Evolutionary conservation across 192 early-diverging fungal species (phyloP).

Genomic region (Entomortierella lignicola): DNA sequence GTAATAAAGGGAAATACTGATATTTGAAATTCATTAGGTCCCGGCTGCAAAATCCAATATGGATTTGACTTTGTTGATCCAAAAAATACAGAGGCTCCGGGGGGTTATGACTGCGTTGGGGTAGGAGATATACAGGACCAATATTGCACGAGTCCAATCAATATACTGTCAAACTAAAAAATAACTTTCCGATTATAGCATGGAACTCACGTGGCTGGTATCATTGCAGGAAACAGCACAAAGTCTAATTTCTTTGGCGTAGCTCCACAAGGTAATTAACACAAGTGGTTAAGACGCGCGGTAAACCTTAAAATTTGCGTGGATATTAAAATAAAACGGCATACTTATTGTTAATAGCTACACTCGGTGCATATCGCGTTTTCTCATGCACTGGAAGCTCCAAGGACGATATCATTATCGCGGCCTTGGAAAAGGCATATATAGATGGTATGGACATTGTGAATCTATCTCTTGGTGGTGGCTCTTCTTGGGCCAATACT

Average conservation of each 20-base stretch:
- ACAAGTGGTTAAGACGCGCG: too few species aligned
- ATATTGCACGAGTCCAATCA: too few species aligned
- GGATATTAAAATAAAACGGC: too few species aligned
- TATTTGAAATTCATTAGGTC: constrained; percentile 1
- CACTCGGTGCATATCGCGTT: constrained; percentile 81
- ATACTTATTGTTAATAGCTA: constrained; percentile 44
- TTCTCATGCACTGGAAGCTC: constrained; percentile 80
- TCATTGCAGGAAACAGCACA: constrained; percentile 73
- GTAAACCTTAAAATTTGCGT: too few species aligned
- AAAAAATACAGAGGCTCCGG: neutral
- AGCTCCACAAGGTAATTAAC: constrained; percentile 75
- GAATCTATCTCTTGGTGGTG: constrained; percentile 86
- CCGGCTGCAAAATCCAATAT: constrained; percentile 67
- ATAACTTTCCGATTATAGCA: constrained; percentile 26
- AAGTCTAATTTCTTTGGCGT: constrained; percentile 73
- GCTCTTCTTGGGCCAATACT: constrained; percentile 67
- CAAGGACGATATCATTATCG: constrained; percentile 78
- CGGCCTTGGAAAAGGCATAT: constrained; percentile 78
- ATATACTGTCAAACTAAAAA: too few species aligned
- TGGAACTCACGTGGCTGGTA: constrained; percentile 75
- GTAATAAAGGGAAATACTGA: too few species aligned
- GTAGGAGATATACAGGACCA: constrained; percentile 23
- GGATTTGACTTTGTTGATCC: constrained; percentile 71
- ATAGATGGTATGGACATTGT: constrained; percentile 81
- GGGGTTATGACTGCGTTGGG: constrained; percentile 43